Base-by-base conservation (phyloP, 1,139 yeast genomes). In the Blastobotrys indianensis region DNA sequence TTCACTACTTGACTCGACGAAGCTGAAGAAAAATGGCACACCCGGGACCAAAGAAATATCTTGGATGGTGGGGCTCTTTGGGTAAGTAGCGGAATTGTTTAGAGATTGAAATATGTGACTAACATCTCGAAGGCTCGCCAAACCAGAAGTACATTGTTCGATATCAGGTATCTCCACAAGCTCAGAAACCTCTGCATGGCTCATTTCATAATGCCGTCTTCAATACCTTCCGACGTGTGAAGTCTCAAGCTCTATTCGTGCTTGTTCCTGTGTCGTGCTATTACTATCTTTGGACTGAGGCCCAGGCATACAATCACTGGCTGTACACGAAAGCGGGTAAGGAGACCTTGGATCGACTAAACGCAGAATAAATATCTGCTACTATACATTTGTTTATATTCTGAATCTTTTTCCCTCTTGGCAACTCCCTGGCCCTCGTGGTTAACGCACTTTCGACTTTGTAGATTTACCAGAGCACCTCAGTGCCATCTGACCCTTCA, bases 261-360 rank as follows among this genome's bases (percentile, higher is more conserved):
- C 70, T 79, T 48, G 67, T 88, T 57, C 99, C 99, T 56, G 85
- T 77, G 55, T 74, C 79, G 49, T 68, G 85, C 57, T 83, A 86
- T 64, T 88, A 92, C 85, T 82, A 79, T 69, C 70, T 90, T 72
- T 88, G 96, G 95, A 80, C 80, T 54, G 70, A 76, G 64, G 94
- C 95, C 58, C 81, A 88, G 74, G 87, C 84, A 65, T 87, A 88
- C 53, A 92, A 92, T 71, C 92, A 83, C 66, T 90, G 76, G 80
- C 79, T 92, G 69, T 92, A 92, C 79, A 88, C 97, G 72, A 92
- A 92, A 77, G 97, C 85, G 55, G 98, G 98, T 67, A 87, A 92
- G 75, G 57, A 55, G 50, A 56, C 58, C 34, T 51, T 57, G 41
- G 59, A 55, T 31, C 45, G 49, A 42, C 37, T 56, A 46, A 56